Evolutionary conservation across 2,329 filamentous ascomycete genomes (phyloP).

Genomic region (Cercospora citrullina): DNA sequence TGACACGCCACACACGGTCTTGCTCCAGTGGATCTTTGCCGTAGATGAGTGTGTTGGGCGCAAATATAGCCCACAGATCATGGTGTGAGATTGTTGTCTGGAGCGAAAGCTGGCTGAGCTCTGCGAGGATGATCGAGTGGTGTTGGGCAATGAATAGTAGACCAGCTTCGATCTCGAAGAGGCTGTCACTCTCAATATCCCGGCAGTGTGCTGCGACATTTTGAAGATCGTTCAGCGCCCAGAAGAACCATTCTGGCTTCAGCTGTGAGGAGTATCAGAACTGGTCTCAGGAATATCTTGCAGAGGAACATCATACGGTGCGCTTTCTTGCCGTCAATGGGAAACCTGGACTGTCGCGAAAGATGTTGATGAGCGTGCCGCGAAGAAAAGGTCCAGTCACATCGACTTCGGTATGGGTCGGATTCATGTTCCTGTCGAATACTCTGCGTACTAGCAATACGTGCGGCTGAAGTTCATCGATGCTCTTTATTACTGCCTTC

Average conservation of each 20-base stretch:
- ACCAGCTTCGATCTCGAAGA: slow-evolving; percentile 10
- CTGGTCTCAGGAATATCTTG: too few relatives aligned
- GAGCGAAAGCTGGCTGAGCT: not conserved
- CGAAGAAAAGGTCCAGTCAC: slow-evolving; percentile 2
- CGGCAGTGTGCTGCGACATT: not conserved
- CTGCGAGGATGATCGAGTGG: not conserved
- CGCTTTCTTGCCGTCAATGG: not conserved
- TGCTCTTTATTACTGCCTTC: not conserved
- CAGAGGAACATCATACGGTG: not conserved
- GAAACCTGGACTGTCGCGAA: slow-evolving; percentile 8
- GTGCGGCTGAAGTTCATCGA: not conserved
- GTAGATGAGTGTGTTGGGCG: slow-evolving; percentile 11
- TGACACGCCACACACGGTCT: slow-evolving; percentile 10
- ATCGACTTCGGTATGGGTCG: slow-evolving; percentile 5
- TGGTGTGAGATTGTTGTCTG: not conserved
- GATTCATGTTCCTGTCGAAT: slow-evolving; percentile 1
- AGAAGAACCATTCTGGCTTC: slow-evolving; percentile 15
- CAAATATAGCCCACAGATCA: slow-evolving; percentile 10
- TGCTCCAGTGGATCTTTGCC: slow-evolving; percentile 7
- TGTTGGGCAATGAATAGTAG: not conserved
- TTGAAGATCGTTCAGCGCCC: not conserved
- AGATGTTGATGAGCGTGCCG: not conserved
- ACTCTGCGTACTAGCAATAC: not conserved
- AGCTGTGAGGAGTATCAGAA: not conserved
- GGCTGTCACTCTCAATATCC: not conserved